Conservation (phyloP, 2,329 filamentous ascomycete genomes). For the Arthrobotrys sinensis region DNA sequence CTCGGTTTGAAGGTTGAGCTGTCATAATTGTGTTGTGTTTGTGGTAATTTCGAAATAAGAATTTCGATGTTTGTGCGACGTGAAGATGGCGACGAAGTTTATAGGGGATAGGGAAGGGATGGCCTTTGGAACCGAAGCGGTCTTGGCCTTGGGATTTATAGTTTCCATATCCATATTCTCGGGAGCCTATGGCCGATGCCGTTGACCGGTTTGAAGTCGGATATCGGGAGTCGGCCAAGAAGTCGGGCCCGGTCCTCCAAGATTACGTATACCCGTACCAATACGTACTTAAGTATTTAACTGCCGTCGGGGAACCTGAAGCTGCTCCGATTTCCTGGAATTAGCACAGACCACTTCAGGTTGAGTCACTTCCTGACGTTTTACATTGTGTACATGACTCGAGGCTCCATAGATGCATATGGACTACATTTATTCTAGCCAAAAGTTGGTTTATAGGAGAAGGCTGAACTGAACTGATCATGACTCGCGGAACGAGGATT, state of each 20-base stretch:
- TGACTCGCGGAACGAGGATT: too few relatives aligned
- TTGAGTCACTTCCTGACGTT: too few relatives aligned
- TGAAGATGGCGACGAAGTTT: not conserved
- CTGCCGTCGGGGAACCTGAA: not conserved
- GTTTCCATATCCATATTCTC: not conserved
- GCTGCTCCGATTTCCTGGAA: not conserved
- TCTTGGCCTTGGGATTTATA: constrained; percentile 16
- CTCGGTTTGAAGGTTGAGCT: not conserved
- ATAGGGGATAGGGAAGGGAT: not conserved
- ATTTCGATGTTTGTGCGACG: not conserved
- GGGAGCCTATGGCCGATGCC: not conserved
- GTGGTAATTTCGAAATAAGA: constrained; percentile 3
- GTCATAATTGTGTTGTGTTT: not conserved
- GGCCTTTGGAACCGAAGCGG: not conserved
- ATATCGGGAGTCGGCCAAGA: not conserved
- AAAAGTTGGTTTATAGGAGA: too few relatives aligned
- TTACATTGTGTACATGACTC: too few relatives aligned
- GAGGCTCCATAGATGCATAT: too few relatives aligned
- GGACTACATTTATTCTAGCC: too few relatives aligned
- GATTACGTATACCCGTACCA: not conserved
- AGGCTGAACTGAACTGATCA: too few relatives aligned
- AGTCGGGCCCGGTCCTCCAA: not conserved
- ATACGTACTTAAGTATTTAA: not conserved
- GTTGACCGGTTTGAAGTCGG: not conserved
- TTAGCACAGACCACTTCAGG: too few relatives aligned